Base-by-base conservation (phyloP, 495 filamentous ascomycete genomes). In the Aspergillus nanangensis region DNA sequence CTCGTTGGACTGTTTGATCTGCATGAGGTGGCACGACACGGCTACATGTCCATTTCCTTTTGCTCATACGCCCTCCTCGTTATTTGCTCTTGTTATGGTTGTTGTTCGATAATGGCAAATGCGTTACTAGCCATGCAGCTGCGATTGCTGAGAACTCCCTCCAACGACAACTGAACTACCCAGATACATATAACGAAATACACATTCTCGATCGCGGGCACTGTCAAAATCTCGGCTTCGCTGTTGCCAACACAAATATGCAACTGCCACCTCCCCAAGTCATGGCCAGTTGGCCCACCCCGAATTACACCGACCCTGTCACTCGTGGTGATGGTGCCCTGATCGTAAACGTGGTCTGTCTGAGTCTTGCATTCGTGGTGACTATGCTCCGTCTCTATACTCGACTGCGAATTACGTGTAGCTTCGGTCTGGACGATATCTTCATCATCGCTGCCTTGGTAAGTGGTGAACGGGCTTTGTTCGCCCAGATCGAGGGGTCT, bases 301-400 rank as follows among this genome's bases (percentile, higher is more conserved):
- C 78, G 3, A 81, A 83, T 53, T 78, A 77, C 56, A 51, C 62
- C 45, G 55, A 82, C 48, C 79, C 79, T 4, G 56, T 62, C 18
- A 75, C 71, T 4, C 72, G 75, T 39, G 78, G 77, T 0, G 61
- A 67, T 45, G 57, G 55, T 9, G 67, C 69, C 8, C 50, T 71
- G 37, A 52, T 75, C 14, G 55, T 77, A 40, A 77, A 67, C 29
- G 41, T 71, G 19, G 23, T 74, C 34, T 65, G 70, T 35, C 45
- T 60, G 9, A 32, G 41, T 5, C 21, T 79, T 7, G 62, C 73
- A 24, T 63, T 73, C 4, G 10, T 73, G 7, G 61, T 74, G 15
- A 62, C 74, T 18, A 19, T 24, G 19, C 59, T 78, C 22, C 71
- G 77, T 21, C 52, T 80, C 10, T 79, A 76, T 44, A 72, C 75